These are phyloP conservation scores for Citrus maxima DNA, from an alignment of 345 rosid species.

Conservation along the genomic window DNA sequence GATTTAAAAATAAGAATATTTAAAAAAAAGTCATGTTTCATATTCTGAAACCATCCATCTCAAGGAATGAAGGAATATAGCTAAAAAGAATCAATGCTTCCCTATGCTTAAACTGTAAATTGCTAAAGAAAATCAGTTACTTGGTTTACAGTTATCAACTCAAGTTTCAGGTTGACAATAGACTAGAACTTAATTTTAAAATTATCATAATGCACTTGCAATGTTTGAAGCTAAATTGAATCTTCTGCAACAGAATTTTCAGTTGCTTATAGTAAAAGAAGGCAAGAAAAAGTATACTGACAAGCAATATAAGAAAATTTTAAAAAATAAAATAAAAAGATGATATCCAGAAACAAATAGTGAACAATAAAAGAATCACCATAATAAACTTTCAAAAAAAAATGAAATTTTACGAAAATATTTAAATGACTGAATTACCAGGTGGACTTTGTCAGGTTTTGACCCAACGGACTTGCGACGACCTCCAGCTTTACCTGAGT, in stretches of 20 bases:
- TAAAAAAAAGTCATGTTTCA: neutral
- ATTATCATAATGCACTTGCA: neutral
- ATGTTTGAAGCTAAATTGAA: neutral
- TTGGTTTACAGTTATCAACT: neutral
- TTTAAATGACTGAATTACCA: slow-evolving; percentile 48
- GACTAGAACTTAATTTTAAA: neutral
- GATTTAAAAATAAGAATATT: neutral
- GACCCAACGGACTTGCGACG: slow-evolving; percentile 74
- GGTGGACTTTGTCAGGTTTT: slow-evolving; percentile 77
- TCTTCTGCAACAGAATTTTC: neutral
- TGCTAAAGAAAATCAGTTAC: neutral
- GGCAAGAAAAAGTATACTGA: neutral
- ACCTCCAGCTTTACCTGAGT: slow-evolving; percentile 56
- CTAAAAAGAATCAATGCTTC: neutral
- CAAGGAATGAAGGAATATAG: neutral
- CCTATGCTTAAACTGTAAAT: neutral
- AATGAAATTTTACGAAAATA: neutral
- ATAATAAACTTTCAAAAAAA: neutral
- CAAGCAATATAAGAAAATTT: neutral
- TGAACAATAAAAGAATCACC: neutral
- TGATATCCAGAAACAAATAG: no score
- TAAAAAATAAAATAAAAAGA: neutral
- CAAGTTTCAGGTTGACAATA: neutral
- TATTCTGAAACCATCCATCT: neutral
- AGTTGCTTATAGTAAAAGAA: neutral